These are phyloP conservation scores for Pyrus betulifolia DNA, from an alignment of 306 rosid species.

Conservation along the genomic window DNA sequence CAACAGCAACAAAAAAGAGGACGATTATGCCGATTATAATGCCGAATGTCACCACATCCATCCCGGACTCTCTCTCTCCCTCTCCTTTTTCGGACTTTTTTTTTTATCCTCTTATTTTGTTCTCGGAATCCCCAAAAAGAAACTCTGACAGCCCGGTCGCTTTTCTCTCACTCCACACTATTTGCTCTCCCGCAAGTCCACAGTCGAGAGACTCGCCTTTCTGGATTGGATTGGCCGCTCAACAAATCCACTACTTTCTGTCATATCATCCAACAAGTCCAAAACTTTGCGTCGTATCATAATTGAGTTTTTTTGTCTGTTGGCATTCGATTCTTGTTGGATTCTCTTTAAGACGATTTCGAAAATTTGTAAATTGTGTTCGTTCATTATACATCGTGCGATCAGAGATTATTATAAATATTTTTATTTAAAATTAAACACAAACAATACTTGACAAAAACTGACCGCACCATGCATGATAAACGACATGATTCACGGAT, in stretches of 20 bases:
- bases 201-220: background rate
- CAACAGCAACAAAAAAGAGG: slow-evolving; percentile 54
- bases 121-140: background rate
- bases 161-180: background rate
- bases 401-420: too few relatives aligned
- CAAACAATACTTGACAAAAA: too few relatives aligned
- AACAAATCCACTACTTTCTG: background rate
- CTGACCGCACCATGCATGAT: accelerated
- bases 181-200: background rate
- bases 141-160: background rate
- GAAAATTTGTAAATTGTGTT: too few relatives aligned
- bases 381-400: accelerated
- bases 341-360: accelerated
- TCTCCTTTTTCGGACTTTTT: background rate
- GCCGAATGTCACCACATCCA: slow-evolving; percentile 80
- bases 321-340: too few relatives aligned
- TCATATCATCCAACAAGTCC: background rate
- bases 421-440: too few relatives aligned
- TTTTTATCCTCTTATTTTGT: background rate
- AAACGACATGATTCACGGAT: too few relatives aligned
- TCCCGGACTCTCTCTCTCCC: background rate
- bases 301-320: too few relatives aligned
- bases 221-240: background rate
- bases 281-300: too few relatives aligned
- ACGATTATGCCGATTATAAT: slow-evolving; percentile 63